phyloP scores from a whole-genome alignment of 2,329 filamentous ascomycete species.

The Karstenula rhodostoma region DNA sequence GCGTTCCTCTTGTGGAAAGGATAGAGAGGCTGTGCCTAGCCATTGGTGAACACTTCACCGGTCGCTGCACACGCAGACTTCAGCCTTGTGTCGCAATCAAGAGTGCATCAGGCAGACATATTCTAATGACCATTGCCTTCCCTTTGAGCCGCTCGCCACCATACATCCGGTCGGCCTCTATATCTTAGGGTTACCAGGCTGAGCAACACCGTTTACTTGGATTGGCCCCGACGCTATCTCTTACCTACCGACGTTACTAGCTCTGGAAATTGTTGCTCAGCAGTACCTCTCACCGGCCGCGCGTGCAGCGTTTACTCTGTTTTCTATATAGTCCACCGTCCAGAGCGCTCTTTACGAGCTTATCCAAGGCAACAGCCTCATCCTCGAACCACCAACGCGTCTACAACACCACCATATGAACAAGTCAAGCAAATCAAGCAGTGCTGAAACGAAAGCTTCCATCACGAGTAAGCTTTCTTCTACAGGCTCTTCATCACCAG shows the following conservation, averaged over 20 bases:
- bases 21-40: constrained; percentile 14
- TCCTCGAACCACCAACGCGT: neutral
- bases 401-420: constrained; percentile 25
- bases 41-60: constrained; percentile 16
- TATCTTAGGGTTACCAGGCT: constrained; percentile 4
- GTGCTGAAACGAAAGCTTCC: constrained; percentile 19
- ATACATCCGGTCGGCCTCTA: neutral
- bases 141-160: constrained; percentile 6
- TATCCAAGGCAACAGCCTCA: constrained; percentile 8
- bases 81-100: constrained; percentile 12
- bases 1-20: neutral
- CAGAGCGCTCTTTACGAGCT: neutral
- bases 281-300: constrained; percentile 8
- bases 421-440: constrained; percentile 23
- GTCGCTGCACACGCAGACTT: constrained; percentile 11
- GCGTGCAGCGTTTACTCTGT: neutral
- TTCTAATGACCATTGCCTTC: neutral
- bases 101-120: constrained; percentile 13
- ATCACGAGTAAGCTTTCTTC: constrained; percentile 25
- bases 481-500: constrained; percentile 33
- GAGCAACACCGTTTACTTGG: constrained; percentile 2
- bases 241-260: neutral
- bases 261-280: neutral
- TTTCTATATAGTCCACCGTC: constrained; percentile 2
- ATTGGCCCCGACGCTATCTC: neutral